Conservation (phyloP, 768 basidiomycete genomes). For the Fibroporia radiculosa region DNA sequence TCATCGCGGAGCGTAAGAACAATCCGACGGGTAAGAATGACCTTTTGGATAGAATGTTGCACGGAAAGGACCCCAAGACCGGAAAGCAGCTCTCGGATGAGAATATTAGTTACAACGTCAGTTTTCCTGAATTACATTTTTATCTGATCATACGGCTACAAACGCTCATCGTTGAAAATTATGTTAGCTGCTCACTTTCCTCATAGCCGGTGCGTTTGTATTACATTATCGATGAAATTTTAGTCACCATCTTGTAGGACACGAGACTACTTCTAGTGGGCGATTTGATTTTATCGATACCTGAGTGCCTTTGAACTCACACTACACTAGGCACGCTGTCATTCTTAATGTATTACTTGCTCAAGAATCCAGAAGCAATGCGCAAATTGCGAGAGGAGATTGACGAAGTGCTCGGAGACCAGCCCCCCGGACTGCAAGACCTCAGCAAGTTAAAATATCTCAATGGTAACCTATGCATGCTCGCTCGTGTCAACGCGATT, state of each 20-base stretch:
- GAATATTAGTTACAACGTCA: conserved; percentile 35
- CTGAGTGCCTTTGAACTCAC: no score
- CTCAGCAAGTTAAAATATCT: conserved; percentile 37
- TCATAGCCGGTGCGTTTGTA: conserved; percentile 33
- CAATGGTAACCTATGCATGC: conserved; percentile 20
- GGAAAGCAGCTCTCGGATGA: conserved; percentile 33
- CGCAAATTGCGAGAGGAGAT: conserved; percentile 39
- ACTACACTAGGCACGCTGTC: conserved; percentile 25
- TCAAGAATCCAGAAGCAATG: conserved; percentile 36
- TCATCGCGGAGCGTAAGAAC: conserved; percentile 31
- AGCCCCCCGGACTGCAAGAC: conserved; percentile 30
- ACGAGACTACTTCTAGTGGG: conserved; percentile 32
- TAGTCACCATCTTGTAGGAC: conserved; percentile 15
- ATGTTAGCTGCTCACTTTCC: conserved; percentile 38
- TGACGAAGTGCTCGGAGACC: conserved; percentile 36
- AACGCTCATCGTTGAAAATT: background rate
- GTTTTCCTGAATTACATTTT: conserved; percentile 5
- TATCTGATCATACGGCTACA: background rate
- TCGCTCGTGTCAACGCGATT: background rate
- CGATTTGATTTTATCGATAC: background rate
- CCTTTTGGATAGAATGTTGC: conserved; percentile 38
- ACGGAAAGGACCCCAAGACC: conserved; percentile 36
- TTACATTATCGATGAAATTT: background rate
- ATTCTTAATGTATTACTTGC: conserved; percentile 36
- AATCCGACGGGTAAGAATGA: conserved; percentile 35